Base-by-base conservation (phyloP, 2,329 filamentous ascomycete species). In the Torrubiella hemipterigena region DNA sequence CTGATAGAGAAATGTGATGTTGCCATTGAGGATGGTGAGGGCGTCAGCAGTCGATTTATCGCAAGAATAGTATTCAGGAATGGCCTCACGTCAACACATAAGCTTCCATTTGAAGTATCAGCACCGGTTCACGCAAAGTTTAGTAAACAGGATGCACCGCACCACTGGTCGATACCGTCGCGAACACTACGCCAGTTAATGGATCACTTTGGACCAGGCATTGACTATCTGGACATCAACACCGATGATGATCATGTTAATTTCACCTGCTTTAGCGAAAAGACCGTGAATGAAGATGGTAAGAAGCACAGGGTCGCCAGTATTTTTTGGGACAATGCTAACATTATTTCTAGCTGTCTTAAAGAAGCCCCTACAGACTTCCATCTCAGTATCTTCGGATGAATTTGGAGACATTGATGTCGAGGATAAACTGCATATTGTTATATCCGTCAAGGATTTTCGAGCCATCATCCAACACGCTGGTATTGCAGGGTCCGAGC, bases 391-490 rank as follows among this genome's bases (percentile, higher is more conserved):
- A 11, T 80, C 85, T 47, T 75, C 73, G 18, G 71, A 80, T 34
- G 81, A 87, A 42, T 89, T 89, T 45, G 76, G 82, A 35, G 69
- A 78, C 31, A 82, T 87, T 38, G 64, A 72, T 15, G 75, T 84
- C 18, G 76, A 85, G 47, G 74, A 83, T 37, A 77, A 79, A 30
- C 66, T 86, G 34, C 82, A 86, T 47, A 81, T 86, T 44, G 72
- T 84, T 36, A 81, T 87, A 47, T 83, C 76, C 43, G 81, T 89
- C 47, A 86, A 84, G 46, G 82, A 89, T 52, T 87, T 87, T 51
- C 77, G 81, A 30, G 77, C 81, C 20, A 82, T 87, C 32, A 73
- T 86, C 31, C 69, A 76, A 20, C 82, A 89, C 52, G 81, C 82
- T 8, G 77, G 77, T 16, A 73, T 75, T 16, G 67, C 77, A 6